Percentiles rank a stretch among this genome's conserved stretches.
Conservation (phyloP, 2,329 filamentous ascomycete species). For the Xylaria sp. region DNA sequence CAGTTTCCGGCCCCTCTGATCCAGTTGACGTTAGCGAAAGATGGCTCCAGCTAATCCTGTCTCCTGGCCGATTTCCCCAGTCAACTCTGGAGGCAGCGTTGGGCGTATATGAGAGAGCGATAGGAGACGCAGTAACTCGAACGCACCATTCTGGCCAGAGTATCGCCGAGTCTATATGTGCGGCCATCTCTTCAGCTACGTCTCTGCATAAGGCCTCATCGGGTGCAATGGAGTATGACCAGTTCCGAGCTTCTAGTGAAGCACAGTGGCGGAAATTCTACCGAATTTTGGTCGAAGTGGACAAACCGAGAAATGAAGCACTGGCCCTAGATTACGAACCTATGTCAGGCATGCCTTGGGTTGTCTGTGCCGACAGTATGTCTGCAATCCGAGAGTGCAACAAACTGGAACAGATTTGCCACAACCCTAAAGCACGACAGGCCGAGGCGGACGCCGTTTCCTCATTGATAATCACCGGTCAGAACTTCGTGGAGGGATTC, state of each 20-base stretch:
- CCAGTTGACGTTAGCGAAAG: constrained; percentile 69
- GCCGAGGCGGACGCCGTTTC: constrained; percentile 43
- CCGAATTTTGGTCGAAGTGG: constrained; percentile 76
- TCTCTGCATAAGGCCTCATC: constrained; percentile 56
- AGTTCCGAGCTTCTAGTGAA: constrained; percentile 68
- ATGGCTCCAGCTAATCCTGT: constrained; percentile 80
- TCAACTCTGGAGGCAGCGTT: constrained; percentile 80
- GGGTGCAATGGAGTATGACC: constrained; percentile 66
- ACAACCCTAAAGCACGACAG: constrained; percentile 60
- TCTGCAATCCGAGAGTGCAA: constrained; percentile 77
- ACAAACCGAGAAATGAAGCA: constrained; percentile 78
- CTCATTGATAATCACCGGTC: constrained; percentile 62
- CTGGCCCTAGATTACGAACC: constrained; percentile 71
- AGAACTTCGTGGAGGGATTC: constrained; percentile 65
- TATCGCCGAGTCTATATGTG: constrained; percentile 70
- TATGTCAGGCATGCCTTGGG: constrained; percentile 69
- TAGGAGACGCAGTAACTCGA: constrained; percentile 39
- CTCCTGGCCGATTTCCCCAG: constrained; percentile 73
- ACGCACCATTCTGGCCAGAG: constrained; percentile 44
- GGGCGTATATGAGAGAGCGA: constrained; percentile 68
- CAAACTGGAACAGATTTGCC: constrained; percentile 65
- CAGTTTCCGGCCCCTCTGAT: constrained; percentile 57
- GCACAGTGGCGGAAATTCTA: constrained; percentile 88
- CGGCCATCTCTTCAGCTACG: constrained; percentile 64
- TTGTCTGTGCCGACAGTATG: constrained; percentile 75